phyloP scores from a whole-genome alignment of 495 filamentous ascomycete species.

The Penicillium bovifimosum region DNA sequence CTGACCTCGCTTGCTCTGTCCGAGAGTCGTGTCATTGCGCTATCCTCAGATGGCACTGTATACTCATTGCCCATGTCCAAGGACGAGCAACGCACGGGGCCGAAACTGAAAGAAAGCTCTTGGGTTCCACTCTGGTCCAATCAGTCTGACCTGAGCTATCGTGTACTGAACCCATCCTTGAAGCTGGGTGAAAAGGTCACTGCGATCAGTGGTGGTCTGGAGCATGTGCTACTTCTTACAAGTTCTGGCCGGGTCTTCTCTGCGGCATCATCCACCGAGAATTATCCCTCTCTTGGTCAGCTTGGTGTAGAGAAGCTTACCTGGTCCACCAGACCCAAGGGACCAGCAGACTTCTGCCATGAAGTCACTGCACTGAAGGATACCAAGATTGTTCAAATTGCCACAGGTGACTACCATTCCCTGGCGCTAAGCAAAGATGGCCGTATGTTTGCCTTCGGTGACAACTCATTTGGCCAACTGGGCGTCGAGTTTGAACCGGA shows the following conservation, averaged over 20 bases:
- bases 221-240: conserved; percentile 84
- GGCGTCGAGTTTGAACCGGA: conserved; percentile 64
- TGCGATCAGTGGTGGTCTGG: conserved; percentile 67
- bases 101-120: conserved; percentile 56
- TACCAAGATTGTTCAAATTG: conserved; percentile 62
- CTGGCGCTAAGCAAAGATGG: conserved; percentile 69
- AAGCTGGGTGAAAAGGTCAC: conserved; percentile 69
- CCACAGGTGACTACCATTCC: conserved; percentile 83
- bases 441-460: conserved; percentile 79
- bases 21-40: conserved; percentile 73
- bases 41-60: conserved; percentile 70
- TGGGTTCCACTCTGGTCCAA: conserved; percentile 74
- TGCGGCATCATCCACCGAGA: conserved; percentile 67
- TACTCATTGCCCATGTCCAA: conserved; percentile 81
- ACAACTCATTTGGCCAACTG: conserved; percentile 83
- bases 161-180: conserved; percentile 62
- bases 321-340: conserved; percentile 71
- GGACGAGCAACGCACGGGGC: conserved; percentile 57
- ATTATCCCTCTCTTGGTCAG: conserved; percentile 78
- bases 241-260: conserved; percentile 80
- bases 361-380: conserved; percentile 63
- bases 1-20: conserved; percentile 67
- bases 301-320: conserved; percentile 78
- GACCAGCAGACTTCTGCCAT: conserved; percentile 73
- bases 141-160: conserved; percentile 60